A percentile compares a stretch with the other conserved stretches of the same genome.
These are phyloP conservation scores for Herpetomonas tarakana DNA, from an alignment of 208 protist genomes.

Conservation along the genomic window DNA sequence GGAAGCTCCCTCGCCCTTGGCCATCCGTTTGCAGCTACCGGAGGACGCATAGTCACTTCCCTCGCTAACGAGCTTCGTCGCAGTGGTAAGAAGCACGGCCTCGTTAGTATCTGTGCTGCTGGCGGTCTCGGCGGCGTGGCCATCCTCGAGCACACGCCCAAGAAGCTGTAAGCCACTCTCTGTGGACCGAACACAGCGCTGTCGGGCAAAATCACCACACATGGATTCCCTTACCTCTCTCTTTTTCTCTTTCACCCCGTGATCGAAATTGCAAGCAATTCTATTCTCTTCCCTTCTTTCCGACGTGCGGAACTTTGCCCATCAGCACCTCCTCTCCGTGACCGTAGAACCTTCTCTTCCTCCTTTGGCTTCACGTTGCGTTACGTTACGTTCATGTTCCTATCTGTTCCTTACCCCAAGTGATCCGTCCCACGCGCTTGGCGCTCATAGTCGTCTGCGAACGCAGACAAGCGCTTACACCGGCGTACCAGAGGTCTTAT, in stretches of 20 bases:
- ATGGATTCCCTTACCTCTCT: constrained; percentile 1
- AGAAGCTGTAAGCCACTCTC: constrained; percentile 23
- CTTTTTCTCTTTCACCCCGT: constrained; percentile 8
- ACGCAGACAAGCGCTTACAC: too few relatives aligned
- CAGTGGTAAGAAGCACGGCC: constrained; percentile 63
- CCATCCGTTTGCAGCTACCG: constrained; percentile 88
- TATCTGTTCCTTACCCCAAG: too few relatives aligned
- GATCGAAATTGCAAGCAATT: too few relatives aligned
- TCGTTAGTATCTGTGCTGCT: constrained; percentile 89
- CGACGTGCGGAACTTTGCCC: background rate
- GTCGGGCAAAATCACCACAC: background rate
- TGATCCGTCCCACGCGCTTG: too few relatives aligned
- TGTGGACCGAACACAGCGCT: too few relatives aligned
- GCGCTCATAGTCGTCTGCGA: too few relatives aligned
- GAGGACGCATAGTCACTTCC: constrained; percentile 74
- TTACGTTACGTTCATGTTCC: too few relatives aligned
- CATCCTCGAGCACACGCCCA: constrained; percentile 65
- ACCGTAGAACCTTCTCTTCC: background rate
- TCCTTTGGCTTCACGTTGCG: too few relatives aligned
- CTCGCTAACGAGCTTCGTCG: constrained; percentile 79
- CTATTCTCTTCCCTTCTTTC: background rate
- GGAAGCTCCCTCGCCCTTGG: constrained; percentile 79
- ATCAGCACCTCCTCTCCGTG: background rate
- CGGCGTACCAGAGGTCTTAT: too few relatives aligned
- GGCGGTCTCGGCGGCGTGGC: constrained; percentile 76